Percentiles rank a stretch among this genome's conserved stretches.
These are phyloP conservation scores for Fragaria iinumae DNA, from an alignment of 306 rosid genomes.

Conservation along the genomic window DNA sequence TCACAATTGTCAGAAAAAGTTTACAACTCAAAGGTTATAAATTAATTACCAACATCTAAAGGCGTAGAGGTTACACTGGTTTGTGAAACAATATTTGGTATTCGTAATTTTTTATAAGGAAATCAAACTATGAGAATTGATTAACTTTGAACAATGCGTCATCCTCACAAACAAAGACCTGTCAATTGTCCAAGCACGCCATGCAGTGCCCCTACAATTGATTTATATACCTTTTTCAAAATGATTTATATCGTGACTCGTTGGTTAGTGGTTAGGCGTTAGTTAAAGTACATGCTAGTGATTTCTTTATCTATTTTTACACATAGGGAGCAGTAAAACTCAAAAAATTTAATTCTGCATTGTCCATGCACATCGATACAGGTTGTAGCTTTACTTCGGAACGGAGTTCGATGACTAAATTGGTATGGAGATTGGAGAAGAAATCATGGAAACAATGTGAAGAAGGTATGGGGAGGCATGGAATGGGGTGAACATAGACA, in stretches of 20 bases:
- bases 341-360: not conserved
- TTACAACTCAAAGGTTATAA: not conserved
- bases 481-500: conserved; percentile 11
- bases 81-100: not conserved
- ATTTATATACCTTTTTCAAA: not conserved
- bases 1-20: not conserved
- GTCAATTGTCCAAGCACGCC: not conserved
- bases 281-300: not conserved
- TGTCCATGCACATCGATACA: not conserved
- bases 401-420: not conserved
- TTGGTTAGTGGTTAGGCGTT: not conserved
- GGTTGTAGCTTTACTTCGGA: not conserved
- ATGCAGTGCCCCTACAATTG: not conserved
- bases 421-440: conserved; percentile 7
- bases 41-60: not conserved
- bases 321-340: not conserved
- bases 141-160: not conserved
- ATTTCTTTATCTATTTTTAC: not conserved
- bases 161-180: not conserved
- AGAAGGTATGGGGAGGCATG: not conserved
- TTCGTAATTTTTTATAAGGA: not conserved
- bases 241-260: not conserved
- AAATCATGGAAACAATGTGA: conserved; percentile 5
- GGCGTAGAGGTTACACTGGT: not conserved
- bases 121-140: not conserved